Evolutionary conservation across 2,329 filamentous ascomycete species (phyloP), one percentile per base, ranked within the genome.

Genomic region (Fusarium penzigii): DNA sequence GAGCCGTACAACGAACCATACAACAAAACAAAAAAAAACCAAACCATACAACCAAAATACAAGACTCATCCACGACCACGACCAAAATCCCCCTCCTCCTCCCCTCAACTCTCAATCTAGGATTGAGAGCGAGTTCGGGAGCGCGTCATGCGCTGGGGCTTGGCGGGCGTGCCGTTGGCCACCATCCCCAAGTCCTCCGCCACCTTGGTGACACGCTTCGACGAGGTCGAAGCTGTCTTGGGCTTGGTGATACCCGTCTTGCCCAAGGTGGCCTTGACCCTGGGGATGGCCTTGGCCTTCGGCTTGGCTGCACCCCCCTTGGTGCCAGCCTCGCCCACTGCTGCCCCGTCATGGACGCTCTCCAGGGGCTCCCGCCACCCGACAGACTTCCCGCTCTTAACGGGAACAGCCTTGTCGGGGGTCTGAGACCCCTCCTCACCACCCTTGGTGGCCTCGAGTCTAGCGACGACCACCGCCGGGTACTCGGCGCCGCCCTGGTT

Each of bases 401-500:
- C 48, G 29, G 46, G 39, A 32, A 48, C 42, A 12, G 55, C 52
- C n/a, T 55, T 50, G 17, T 54, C 56, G 17, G 49, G 53, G 41
- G 44, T 46, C 32, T 49, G 44, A 16, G 39, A 40, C 9, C 32
- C 44, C 16, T 64, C 62, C n/a, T 56, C 57, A 11, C 55, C 53
- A 41, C 52, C 52, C 44, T 49, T 42, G 42, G 65, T 54, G 50
- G 63, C 65, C 43, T 60, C 59, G 48, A 62, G 53, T 57, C 59
- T 68, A 56, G 67, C 70, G 43, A 73, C 58, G 44, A 71, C 58
- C 42, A 71, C 63, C 29, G 68, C 63, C 14, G 71, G 69, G 46
- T 68, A 68, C 61, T 70, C 68, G 14, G 71, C 65, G 40, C 66
- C 63, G 17, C 69, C 70, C 64, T 59, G 70, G 58, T 73, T 73